Base-by-base conservation (phyloP, 2,329 filamentous ascomycete species). In the Apiospora hydei region DNA sequence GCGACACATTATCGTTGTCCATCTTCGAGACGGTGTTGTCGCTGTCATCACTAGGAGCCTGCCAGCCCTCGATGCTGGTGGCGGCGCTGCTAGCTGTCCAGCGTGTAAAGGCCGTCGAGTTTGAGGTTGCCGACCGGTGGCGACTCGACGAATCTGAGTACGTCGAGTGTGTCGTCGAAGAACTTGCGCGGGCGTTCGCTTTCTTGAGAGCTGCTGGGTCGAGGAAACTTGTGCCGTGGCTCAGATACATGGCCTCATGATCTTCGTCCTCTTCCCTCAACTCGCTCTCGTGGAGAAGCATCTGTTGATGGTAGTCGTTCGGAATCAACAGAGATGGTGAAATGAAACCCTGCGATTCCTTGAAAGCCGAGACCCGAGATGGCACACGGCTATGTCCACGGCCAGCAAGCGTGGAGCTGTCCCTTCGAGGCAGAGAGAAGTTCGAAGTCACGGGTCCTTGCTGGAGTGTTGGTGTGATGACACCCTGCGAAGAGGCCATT, bases 261-360 rank as follows among this genome's bases (percentile, higher is more conserved):
- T 81, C 80, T 38, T 82, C 80, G 30, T 78, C 77, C 16, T 79
- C 76, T 26, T 82, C 80, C 67, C 76, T 74, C n/a, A 77, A 73
- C 43, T 80, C 77, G 14, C 74, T 72, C 70, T 85, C 84, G 51
- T 82, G 81, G 16, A 81, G 77, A 53, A 87, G 78, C 83, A 90
- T 87, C 75, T 90, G 85, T 73, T 87, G 84, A 70, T 88, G 85
- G 75, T 87, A 90, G 69, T 92, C 90, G 67, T 83, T 81, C 16
- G 90, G 89, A 70, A 92, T 90, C 69, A 92, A 83, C n/a, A 92
- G 83, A 4, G 88, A 88, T 0, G 90, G 90, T 10, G 90, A 91
- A 46, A 91, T 38, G 30, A 80, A 57, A 83, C 87, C 88, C 71
- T 90, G 87, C 0, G 86, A 86, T 78, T 91, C 89, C 75, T 86